Base-by-base conservation (phyloP, 148 eudicot genomes). In the Arctostaphylos glauca region DNA sequence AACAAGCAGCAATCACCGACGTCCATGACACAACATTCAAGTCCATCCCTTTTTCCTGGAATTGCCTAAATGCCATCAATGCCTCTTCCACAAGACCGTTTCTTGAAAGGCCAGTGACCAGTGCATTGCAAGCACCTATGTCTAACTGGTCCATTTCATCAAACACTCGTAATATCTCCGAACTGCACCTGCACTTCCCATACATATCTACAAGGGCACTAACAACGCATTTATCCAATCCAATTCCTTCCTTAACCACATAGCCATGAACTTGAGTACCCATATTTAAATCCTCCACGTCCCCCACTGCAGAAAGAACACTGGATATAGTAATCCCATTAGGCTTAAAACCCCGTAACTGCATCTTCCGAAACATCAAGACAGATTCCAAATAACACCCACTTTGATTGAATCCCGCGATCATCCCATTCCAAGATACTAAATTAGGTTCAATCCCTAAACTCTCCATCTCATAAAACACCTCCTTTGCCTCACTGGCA, bases 1-100 rank as follows among this genome's bases (percentile, higher is more conserved):
- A 87, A 80, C 94, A 92, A 48, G 90, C 88, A 84, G 91, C 81
- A 47, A 92, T 89, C 89, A 89, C 82, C 9, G 94, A 90, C 2
- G 94, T 92, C 94, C 94, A 92, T 46, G 94, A 92, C 67, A 92
- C 87, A 12, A 92, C 91, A 77, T 89, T 92, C 80, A 90, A 83
- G 49, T 88, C 91, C 87, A 87, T 76, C 67, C 85, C 87, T 85
- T 85, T 84, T 67, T 80, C 81, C 81, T 87, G 86, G 84, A 90
- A 85, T 79, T 55, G 84, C 48, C 74, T 84, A 85, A 92, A 90
- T 70, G 84, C 64, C 13, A 56, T 78, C 78, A 92, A 55, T 55
- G 91, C 94, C 79, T 87, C 83, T 44, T 89, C 91, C 13, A 75
- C 88, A 81, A 89, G 87, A 79, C 91, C 90, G 64, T 90, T 92